Conservation (phyloP, 768 basidiomycete genomes). For the Amanita rubescens region DNA sequence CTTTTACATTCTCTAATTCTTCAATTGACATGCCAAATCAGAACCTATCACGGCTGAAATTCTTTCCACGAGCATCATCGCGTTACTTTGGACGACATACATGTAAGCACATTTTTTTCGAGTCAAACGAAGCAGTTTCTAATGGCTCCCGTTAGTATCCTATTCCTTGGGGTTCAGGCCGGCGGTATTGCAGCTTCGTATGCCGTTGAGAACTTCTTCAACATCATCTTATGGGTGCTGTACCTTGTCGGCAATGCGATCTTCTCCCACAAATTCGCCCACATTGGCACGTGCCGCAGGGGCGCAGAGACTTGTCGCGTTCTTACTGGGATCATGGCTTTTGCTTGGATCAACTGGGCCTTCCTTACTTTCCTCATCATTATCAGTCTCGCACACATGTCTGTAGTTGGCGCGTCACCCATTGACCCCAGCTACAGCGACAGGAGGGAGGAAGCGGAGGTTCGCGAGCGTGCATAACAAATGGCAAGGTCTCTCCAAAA, state of each 20-base stretch:
- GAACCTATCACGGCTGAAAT: conserved; percentile 59
- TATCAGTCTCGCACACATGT: conserved; percentile 25
- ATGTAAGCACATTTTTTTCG: conserved; percentile 34
- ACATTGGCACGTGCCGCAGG: conserved; percentile 49
- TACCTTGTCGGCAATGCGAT: conserved; percentile 60
- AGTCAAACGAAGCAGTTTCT: neutral
- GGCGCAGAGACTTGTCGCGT: conserved; percentile 45
- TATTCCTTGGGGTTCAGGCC: conserved; percentile 17
- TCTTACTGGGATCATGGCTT: conserved; percentile 57
- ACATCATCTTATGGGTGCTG: conserved; percentile 50
- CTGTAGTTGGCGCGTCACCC: conserved; percentile 6
- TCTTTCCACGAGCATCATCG: conserved; percentile 43
- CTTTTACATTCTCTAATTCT: too few species aligned
- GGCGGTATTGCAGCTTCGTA: conserved; percentile 34
- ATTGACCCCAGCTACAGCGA: conserved; percentile 16
- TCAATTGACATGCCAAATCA: conserved; percentile 13
- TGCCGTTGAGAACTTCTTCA: conserved; percentile 35
- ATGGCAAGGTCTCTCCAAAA: too few species aligned
- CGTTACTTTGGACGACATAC: conserved; percentile 42
- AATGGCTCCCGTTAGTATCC: conserved; percentile 33
- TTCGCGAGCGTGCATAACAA: conserved; percentile 1
- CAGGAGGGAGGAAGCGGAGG: neutral
- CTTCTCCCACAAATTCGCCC: conserved; percentile 48
- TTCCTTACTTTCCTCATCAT: conserved; percentile 41
- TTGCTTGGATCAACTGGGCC: conserved; percentile 61